Evolutionary conservation across 2,329 filamentous ascomycete species (phyloP), one percentile per base, ranked within the genome.

Genomic region (Colletotrichum somersetense): DNA sequence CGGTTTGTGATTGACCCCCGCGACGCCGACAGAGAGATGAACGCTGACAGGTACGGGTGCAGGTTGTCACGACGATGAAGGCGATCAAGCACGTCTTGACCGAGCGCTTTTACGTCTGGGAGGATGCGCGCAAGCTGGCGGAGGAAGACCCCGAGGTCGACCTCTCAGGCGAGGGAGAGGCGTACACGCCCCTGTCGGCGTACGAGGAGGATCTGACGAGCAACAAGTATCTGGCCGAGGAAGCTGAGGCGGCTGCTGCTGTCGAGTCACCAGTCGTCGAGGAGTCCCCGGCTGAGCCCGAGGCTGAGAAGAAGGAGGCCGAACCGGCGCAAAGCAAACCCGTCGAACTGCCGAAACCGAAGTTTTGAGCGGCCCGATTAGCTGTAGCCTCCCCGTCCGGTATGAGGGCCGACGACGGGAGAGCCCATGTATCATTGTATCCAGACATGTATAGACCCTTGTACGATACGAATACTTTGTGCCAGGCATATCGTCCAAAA

Each of bases 41-140:
- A 6, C 58, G 38, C 71, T 73, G 63, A 73, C 53, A 26, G 23
- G 35, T 35, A 20, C n/a, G 52, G 12, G 33, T 33, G 68, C 78
- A 97, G 94, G 89, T 97, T 72, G 87, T 87, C 76, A 85, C 86
- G 80, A 98, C 96, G 33, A 94, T 96, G 89, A 89, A 90, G 78
- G 87, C 88, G 57, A 97, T 98, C 82, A 94, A 94, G 84, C 92
- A 96, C 76, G 89, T 91, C 62, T 85, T 98, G 78, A 96, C 93
- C 46, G 95, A 98, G 83, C 89, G 96, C 77, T 96, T 90, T 84
- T 96, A 97, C 83, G 89, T 93, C 12, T 98, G 94, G 92, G 88
- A 93, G 78, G 93, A 95, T 78, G 94, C 94, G 30, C 84, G 89
- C 62, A 83, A 87, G 71, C 83, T 93, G 74, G 93, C 92, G 8